Evolutionary conservation across 257 asterid species (phyloP).

Genomic region (Catharanthus roseus): DNA sequence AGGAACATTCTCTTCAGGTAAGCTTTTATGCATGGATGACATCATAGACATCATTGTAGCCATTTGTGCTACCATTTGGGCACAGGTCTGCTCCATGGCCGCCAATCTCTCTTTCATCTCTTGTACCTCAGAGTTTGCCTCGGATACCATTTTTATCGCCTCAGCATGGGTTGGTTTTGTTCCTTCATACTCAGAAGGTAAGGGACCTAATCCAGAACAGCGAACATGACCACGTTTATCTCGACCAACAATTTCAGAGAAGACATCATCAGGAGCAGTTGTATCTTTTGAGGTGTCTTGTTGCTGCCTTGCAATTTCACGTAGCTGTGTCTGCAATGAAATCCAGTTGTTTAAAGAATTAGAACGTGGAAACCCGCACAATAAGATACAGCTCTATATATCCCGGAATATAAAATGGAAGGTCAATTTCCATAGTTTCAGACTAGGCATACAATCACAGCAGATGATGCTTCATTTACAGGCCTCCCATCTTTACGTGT

Average conservation of each 20-base stretch:
- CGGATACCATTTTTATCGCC: slow-evolving; percentile 22
- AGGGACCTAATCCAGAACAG: slow-evolving; percentile 11
- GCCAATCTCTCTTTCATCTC: slow-evolving; percentile 32
- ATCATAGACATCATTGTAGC: slow-evolving; percentile 41
- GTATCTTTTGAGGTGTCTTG: background rate
- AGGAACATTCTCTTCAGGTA: slow-evolving; percentile 15
- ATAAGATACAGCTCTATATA: background rate
- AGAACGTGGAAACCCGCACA: slow-evolving; percentile 4
- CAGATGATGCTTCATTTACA: slow-evolving; percentile 29
- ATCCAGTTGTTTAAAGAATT: background rate
- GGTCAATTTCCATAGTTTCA: slow-evolving; percentile 5
- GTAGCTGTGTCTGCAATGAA: slow-evolving; percentile 15
- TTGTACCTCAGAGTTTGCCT: slow-evolving; percentile 29
- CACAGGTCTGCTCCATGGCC: slow-evolving; percentile 39
- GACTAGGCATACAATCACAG: slow-evolving; percentile 27
- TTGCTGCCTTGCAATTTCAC: slow-evolving; percentile 3
- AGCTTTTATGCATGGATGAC: slow-evolving; percentile 28
- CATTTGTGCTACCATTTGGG: slow-evolving; percentile 41
- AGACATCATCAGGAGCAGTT: slow-evolving; percentile 6
- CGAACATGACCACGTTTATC: slow-evolving; percentile 12
- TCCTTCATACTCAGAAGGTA: background rate
- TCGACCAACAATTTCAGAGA: slow-evolving; percentile 17
- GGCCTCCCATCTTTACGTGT: slow-evolving; percentile 40
- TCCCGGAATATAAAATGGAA: slow-evolving; percentile 3
- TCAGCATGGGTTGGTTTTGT: slow-evolving; percentile 3